Base-by-base conservation (phyloP, 208 protist species). In the Polymyxa betae region DNA sequence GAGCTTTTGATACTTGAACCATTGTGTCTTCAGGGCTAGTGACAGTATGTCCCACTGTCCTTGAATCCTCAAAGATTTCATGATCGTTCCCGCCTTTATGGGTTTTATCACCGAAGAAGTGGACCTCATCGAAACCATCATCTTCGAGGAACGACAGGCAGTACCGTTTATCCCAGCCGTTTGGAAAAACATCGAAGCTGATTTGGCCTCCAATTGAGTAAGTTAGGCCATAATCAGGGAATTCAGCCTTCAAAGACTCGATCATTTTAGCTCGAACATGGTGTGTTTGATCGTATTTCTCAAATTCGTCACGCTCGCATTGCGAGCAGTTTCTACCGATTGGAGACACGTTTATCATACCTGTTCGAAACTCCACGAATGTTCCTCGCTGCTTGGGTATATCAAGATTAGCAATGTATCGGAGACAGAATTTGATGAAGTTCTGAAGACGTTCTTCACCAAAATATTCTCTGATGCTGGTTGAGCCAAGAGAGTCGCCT, bases 21-120 rank as follows among this genome's bases (percentile, higher is more conserved):
- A 54, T 91, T 38, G 91, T 92, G 66, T 92, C 91, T 16, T 82
- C 88, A 32, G 91, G 91, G 35, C 41, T 77, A 41, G 77, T 92
- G 45, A 93, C 92, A 29, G 89, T 92, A n/a, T 93, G 92, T 0
- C 91, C 92, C 12, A 90, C 89, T 16, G 91, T 92, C 32, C 92
- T 92, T 38, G 93, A 89, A 93, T 98, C 93, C 0, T 66, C 91
- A 93, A 96, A 99, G 91, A 99, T 99, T 94, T 99, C 99, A 93
- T 99, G 98, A 95, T 99, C 99, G 95, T 99, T 99, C 40, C 98
- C 99, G 88, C 99, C 99, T 90, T 96, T 32, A 10, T 92, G 82
- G 45, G 98, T 99, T 95, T 99, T 99, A 93, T 99, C 99, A 52
- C 99, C 99, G 93, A 99, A 99, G 94, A 99, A 99, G 93, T 99